These are phyloP conservation scores for Musa troglodytarum DNA, from an alignment of 176 grass and related monocot species.

Conservation along the genomic window DNA sequence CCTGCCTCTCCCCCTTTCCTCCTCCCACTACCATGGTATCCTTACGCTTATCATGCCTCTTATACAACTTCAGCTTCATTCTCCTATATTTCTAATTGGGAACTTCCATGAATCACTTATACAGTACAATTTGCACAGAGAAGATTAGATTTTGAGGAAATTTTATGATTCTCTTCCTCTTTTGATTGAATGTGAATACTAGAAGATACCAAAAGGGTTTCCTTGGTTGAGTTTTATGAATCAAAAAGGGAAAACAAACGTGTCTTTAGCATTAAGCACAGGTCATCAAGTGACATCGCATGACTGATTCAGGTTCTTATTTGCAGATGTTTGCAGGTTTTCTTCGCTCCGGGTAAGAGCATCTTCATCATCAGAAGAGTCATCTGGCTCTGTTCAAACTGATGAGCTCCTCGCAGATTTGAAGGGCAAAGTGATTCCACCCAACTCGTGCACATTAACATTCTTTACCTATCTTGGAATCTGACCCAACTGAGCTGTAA, in stretches of 20 bases:
- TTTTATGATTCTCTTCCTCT: too few relatives aligned
- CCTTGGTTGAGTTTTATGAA: too few relatives aligned
- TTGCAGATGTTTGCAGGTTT: conserved; percentile 50
- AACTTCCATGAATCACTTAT: too few relatives aligned
- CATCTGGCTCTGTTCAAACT: conserved; percentile 27
- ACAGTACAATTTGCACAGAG: too few relatives aligned
- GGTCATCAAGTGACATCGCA: too few relatives aligned
- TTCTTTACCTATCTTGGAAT: neutral
- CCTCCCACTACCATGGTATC: conserved; percentile 15
- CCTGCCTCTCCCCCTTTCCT: conserved; percentile 13
- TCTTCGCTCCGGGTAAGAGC: conserved; percentile 48
- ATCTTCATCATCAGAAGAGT: conserved; percentile 57
- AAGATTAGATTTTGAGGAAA: too few relatives aligned
- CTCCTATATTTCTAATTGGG: too few relatives aligned
- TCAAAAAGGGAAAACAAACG: too few relatives aligned
- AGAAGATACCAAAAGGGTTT: too few relatives aligned
- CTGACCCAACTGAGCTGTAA: neutral
- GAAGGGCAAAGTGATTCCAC: conserved; percentile 53
- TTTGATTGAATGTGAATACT: too few relatives aligned
- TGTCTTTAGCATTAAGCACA: too few relatives aligned
- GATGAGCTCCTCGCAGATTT: conserved; percentile 79
- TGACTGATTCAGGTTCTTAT: neutral
- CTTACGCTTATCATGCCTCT: neutral
- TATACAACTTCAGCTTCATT: too few relatives aligned
- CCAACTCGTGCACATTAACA: conserved; percentile 12